Evolutionary conservation across 768 basidiomycete genomes (phyloP), one percentile per base, ranked within the genome.

Genomic region (Chlorophyllum brunneum): DNA sequence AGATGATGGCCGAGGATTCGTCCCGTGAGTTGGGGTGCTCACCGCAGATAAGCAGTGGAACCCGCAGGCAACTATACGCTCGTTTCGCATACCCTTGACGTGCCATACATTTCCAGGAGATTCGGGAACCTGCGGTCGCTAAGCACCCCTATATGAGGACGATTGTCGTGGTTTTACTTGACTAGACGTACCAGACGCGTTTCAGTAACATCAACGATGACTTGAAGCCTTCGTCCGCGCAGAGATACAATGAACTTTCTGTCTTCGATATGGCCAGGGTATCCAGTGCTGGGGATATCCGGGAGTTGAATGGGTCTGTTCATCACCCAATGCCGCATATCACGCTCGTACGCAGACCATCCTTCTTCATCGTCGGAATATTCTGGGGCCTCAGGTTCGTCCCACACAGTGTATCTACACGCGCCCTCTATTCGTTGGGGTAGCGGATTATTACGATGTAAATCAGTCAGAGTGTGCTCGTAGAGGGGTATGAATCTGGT

Each of bases 21-120:
- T 5, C 18, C 3, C 18, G 15, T 39, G 22, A 23, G 10, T 29
- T 33, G 4, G 51, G 34, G 24, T 27, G 58, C 74, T 56, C 50
- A 79, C 80, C 9, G 64, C 59, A 36, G 70, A 65, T 20, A 70
- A 42, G 51, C 70, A 74, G 50, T 77, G 72, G 10, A 75, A 63
- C 1, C 70, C 73, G 52, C 70, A 76, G 1, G 78, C 78, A 0
- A 73, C 73, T 36, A 82, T 74, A 5, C 73, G 66, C 56, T 82
- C 79, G 49, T 76, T 77, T 51, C 69, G 61, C 77, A 79, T 79
- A 30, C 79, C 79, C 59, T 76, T 75, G 15, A 78, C 77, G 40
- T 74, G 75, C 78, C 79, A 81, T 11, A 61, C 61, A 9, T 68
- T 64, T 1, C 68, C 74, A 4, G 59, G 50, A 59, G 67, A 73